Evolutionary conservation across 352 stramenopile species (phyloP).

Genomic region (Globisporangium echinulatum): DNA sequence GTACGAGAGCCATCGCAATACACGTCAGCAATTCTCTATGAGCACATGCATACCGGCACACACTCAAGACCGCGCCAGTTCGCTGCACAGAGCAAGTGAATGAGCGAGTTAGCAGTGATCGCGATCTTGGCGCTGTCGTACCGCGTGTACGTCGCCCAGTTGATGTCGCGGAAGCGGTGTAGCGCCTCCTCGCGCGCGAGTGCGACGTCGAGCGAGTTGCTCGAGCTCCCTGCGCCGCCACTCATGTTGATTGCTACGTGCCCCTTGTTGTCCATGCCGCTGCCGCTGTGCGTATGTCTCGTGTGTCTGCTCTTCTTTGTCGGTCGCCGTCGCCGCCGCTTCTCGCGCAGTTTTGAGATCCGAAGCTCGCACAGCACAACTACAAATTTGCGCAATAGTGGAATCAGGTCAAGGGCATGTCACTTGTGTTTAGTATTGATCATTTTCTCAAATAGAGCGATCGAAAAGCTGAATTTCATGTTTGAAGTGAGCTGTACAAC

Average conservation of each 20-base stretch:
- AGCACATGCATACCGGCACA: neutral
- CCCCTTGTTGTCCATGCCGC: slow-evolving; percentile 46
- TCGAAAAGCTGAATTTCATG: neutral
- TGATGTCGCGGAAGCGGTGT: slow-evolving; percentile 85
- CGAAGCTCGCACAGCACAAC: neutral
- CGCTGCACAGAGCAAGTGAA: no score
- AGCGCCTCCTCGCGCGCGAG: slow-evolving; percentile 77
- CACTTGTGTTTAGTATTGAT: neutral
- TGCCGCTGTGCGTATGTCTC: neutral
- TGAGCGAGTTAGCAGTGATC: neutral
- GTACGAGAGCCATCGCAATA: no score
- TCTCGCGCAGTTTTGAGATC: neutral
- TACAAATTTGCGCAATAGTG: neutral
- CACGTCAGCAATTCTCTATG: no score
- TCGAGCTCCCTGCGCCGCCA: slow-evolving; percentile 22
- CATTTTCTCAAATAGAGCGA: neutral
- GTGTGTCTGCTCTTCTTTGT: neutral
- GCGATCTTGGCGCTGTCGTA: slow-evolving; percentile 15
- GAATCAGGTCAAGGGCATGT: neutral
- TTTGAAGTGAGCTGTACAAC: no score
- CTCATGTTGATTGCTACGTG: slow-evolving; percentile 70
- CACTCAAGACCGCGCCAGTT: neutral
- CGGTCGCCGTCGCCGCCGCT: neutral
- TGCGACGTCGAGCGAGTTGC: slow-evolving; percentile 57
- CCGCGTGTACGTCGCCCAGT: slow-evolving; percentile 87